phyloP scores from a whole-genome alignment of 192 early-diverging fungal genomes.

The Umbelopsis vinacea region DNA sequence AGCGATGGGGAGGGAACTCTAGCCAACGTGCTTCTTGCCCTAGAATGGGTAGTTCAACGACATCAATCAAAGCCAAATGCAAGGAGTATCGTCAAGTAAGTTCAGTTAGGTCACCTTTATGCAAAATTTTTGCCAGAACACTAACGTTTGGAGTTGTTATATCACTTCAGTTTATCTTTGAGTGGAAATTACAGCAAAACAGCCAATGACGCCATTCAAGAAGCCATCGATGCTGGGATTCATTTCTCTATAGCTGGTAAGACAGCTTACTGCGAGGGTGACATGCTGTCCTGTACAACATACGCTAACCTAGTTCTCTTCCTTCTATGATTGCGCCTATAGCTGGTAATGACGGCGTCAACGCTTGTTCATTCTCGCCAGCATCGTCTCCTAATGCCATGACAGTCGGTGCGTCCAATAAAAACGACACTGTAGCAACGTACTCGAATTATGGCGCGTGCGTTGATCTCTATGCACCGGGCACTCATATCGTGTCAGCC shows the following conservation, averaged over 20 bases:
- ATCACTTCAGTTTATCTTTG: constrained; percentile 41
- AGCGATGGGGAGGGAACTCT: constrained; percentile 46
- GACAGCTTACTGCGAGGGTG: not conserved
- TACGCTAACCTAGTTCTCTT: not conserved
- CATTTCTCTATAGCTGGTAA: constrained; percentile 50
- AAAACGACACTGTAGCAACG: constrained; percentile 53
- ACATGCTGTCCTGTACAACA: not conserved
- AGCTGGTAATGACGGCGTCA: constrained; percentile 54
- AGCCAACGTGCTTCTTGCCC: constrained; percentile 46
- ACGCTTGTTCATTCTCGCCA: constrained; percentile 57
- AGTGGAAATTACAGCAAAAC: constrained; percentile 43
- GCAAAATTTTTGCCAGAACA: not conserved
- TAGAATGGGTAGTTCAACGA: constrained; percentile 47
- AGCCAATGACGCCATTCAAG: constrained; percentile 44
- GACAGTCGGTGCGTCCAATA: constrained; percentile 60
- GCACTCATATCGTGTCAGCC: constrained; percentile 48
- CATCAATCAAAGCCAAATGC: not conserved
- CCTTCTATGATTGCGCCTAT: no score
- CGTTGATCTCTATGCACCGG: constrained; percentile 50
- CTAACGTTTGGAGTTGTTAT: no score
- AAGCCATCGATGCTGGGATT: constrained; percentile 47
- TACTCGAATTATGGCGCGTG: constrained; percentile 59
- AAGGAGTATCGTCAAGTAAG: constrained; percentile 13
- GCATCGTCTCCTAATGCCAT: constrained; percentile 49
- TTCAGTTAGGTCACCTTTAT: not conserved